Percentiles rank a stretch among this genome's conserved stretches.
Conservation (phyloP, 768 basidiomycete genomes). For the Chiua virens region DNA sequence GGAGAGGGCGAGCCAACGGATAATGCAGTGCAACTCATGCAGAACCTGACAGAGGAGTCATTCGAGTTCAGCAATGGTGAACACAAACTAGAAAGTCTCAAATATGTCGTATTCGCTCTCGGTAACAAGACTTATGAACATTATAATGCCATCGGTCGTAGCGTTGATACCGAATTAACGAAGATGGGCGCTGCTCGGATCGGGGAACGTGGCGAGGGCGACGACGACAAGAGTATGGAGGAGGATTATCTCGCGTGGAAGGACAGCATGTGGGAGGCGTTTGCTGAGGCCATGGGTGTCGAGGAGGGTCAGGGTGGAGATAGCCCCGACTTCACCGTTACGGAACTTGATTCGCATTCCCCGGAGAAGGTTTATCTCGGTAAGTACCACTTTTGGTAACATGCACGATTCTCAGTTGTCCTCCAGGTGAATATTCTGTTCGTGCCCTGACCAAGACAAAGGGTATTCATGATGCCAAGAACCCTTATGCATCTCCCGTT, state of each 20-base stretch:
- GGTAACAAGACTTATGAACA: slow-evolving; percentile 96
- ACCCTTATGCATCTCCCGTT: slow-evolving; percentile 90
- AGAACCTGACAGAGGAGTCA: slow-evolving; percentile 82
- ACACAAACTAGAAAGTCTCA: slow-evolving; percentile 76
- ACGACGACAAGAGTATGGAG: slow-evolving; percentile 99
- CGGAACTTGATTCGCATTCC: slow-evolving; percentile 73
- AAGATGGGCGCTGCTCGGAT: slow-evolving; percentile 85
- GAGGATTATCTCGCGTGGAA: slow-evolving; percentile 99
- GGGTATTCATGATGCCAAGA: slow-evolving; percentile 97
- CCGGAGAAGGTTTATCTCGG: slow-evolving; percentile 92
- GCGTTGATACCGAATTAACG: slow-evolving; percentile 69
- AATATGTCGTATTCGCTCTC: slow-evolving; percentile 93
- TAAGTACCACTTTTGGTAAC: slow-evolving; percentile 33
- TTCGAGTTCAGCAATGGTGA: slow-evolving; percentile 85
- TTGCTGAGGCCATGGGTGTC: slow-evolving; percentile 78
- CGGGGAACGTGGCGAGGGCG: slow-evolving; percentile 91
- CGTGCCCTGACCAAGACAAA: slow-evolving; percentile 91
- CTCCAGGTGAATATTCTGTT: slow-evolving; percentile 86
- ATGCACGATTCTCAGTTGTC: neutral
- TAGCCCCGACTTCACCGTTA: slow-evolving; percentile 89
- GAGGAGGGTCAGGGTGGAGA: slow-evolving; percentile 98
- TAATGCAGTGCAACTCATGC: slow-evolving; percentile 93
- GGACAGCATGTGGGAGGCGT: slow-evolving; percentile 93
- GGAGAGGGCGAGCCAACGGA: slow-evolving; percentile 99
- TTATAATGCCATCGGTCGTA: slow-evolving; percentile 87